Conservation (phyloP, 495 filamentous ascomycete species). For the Aspergillus cavernicola region DNA sequence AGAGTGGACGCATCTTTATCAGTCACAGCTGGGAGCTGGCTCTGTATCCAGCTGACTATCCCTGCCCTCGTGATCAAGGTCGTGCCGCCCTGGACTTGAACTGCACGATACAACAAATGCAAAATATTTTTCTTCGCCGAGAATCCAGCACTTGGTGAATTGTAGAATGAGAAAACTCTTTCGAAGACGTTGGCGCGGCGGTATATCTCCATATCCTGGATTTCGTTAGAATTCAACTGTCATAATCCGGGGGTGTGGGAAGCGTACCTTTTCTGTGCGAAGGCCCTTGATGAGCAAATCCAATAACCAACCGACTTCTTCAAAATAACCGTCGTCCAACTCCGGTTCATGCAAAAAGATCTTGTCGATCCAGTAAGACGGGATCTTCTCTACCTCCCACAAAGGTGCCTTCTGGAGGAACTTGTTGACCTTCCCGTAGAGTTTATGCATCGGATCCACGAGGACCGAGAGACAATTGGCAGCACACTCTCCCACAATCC, state of each 20-base stretch:
- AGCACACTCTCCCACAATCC: constrained; percentile 70
- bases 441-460: constrained; percentile 69
- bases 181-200: constrained; percentile 77
- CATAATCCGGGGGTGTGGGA: not conserved
- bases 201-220: constrained; percentile 76
- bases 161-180: constrained; percentile 66
- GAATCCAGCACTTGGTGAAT: constrained; percentile 58
- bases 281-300: constrained; percentile 69
- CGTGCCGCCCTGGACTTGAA: constrained; percentile 72
- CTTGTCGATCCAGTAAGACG: constrained; percentile 66
- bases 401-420: constrained; percentile 72
- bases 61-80: constrained; percentile 83
- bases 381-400: constrained; percentile 72
- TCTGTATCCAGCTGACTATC: constrained; percentile 74
- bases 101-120: constrained; percentile 67
- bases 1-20: constrained; percentile 48
- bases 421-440: constrained; percentile 83
- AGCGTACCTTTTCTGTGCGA: constrained; percentile 49
- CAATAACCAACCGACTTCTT: constrained; percentile 78
- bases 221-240: not conserved
- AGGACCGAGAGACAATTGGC: constrained; percentile 64
- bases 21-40: constrained; percentile 43
- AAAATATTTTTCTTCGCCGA: constrained; percentile 64
- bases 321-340: constrained; percentile 68
- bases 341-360: constrained; percentile 67